phyloP scores from a whole-genome alignment of 2,329 filamentous ascomycete genomes.

The Plectosphaerella sp. region DNA sequence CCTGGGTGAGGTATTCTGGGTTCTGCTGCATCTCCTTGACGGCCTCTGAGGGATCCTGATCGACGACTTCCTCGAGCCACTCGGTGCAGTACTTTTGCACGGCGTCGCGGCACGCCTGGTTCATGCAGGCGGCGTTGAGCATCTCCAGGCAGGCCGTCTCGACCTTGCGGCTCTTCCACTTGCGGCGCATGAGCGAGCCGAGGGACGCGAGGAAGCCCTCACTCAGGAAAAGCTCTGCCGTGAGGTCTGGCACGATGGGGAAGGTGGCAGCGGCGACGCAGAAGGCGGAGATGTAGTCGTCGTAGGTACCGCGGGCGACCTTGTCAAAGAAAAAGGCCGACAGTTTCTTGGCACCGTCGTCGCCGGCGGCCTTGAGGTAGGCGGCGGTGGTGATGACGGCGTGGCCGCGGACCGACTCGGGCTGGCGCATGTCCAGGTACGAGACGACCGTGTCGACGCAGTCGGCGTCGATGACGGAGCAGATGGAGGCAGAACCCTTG shows the following conservation, averaged over 20 bases:
- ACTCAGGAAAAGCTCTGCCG: conserved; percentile 75
- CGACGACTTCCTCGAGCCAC: conserved; percentile 83
- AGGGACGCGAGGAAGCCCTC: conserved; percentile 81
- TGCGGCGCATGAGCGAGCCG: conserved; percentile 70
- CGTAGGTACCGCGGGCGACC: conserved; percentile 70
- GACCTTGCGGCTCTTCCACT: conserved; percentile 79
- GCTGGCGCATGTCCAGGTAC: conserved; percentile 79
- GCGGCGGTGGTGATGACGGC: conserved; percentile 79
- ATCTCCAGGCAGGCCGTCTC: conserved; percentile 85
- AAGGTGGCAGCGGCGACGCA: conserved; percentile 89
- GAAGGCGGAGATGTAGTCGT: conserved; percentile 87
- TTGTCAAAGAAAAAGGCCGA: conserved; percentile 70
- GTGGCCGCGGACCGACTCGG: conserved; percentile 69
- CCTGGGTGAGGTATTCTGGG: conserved; percentile 53
- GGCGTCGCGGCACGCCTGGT: conserved; percentile 74
- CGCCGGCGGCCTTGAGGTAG: conserved; percentile 72
- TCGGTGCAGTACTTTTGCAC: conserved; percentile 79
- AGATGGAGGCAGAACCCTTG: conserved; percentile 44
- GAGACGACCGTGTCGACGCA: conserved; percentile 82
- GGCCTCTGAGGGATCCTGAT: conserved; percentile 59
- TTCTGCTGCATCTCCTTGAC: conserved; percentile 45
- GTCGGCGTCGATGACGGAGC: conserved; percentile 64
- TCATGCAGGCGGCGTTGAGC: conserved; percentile 87
- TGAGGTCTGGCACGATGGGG: conserved; percentile 74
- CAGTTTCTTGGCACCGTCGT: conserved; percentile 66